phyloP scores from a whole-genome alignment of 2,329 filamentous ascomycete species.

The Aureobasidium sp. region DNA sequence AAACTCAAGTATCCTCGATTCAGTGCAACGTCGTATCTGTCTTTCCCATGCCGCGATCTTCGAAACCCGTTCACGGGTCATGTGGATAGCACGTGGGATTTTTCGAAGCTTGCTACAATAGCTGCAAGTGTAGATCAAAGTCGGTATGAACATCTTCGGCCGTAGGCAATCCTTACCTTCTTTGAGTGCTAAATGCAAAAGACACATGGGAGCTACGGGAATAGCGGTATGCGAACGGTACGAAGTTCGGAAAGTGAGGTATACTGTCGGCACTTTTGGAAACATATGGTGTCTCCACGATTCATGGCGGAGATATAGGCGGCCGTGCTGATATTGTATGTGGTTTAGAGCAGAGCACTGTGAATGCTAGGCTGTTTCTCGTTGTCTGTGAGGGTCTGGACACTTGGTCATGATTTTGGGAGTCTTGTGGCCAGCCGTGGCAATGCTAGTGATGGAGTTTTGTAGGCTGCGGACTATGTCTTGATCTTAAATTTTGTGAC shows the following conservation, averaged over 20 bases:
- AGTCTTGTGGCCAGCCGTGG: no score
- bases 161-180: neutral
- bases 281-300: no score
- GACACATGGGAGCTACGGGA: no score
- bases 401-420: no score
- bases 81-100: neutral
- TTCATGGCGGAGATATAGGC: no score
- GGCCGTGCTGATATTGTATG: no score
- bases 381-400: no score
- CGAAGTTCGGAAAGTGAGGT: no score
- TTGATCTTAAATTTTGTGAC: neutral
- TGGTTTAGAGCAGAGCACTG: no score
- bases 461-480: neutral
- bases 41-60: neutral
- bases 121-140: neutral
- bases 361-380: no score
- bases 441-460: neutral
- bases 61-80: neutral
- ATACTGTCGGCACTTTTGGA: no score
- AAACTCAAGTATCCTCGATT: neutral
- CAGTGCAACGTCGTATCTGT: neutral
- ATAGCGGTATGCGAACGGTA: neutral
- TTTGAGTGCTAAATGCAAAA: no score
- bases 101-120: neutral
- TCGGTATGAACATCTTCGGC: neutral